Evolutionary conservation across 768 basidiomycete genomes (phyloP), one percentile per base, ranked within the genome.

Genomic region (Hygrophoropsis aurantiaca): DNA sequence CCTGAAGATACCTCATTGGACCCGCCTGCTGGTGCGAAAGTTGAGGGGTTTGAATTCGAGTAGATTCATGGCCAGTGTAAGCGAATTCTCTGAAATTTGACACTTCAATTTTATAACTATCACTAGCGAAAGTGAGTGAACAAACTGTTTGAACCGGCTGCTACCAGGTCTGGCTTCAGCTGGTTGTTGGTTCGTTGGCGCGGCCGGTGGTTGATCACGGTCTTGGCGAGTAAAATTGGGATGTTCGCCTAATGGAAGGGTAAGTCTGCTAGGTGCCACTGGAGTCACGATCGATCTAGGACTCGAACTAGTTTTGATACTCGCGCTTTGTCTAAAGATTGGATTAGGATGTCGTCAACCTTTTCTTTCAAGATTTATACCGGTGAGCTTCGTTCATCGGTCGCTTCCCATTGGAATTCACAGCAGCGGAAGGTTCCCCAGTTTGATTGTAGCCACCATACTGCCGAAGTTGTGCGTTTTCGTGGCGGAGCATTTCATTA

Each of bases 401-500:
- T 15, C 89, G 81, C 58, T 90, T 91, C 39, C 83, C 81, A 52
- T 86, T 86, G 10, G 58, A 55, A 53, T 87, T 87, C 9, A 62
- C 30, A 41, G 57, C 51, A 6, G 68, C 63, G 4, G 77, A 73
- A 4, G 74, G 65, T 25, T 66, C 64, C 46, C 54, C 53, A 11
- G 54, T 41, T 32, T 63, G 49, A 15, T 60, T 38, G 25, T 69
- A 61, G 39, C 66, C 67, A 21, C 59, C 46, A 33, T 53, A 56
- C 41, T 56, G 58, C n/a, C 71, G 78, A 24, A 77, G 68, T 34
- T 78, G 73, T 30, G 74, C 60, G 40, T 78, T 81, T 54, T 86
- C 79, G 37, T 58, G 65, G 27, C 52, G 65, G 30, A 87, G 66
- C 19, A 68, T 62, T 19, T 82, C 77, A 34, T 75, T 72, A 11